Evolutionary conservation across 2,329 filamentous ascomycete genomes (phyloP), one percentile per base, ranked within the genome.

Genomic region (Penicillium decumbens): DNA sequence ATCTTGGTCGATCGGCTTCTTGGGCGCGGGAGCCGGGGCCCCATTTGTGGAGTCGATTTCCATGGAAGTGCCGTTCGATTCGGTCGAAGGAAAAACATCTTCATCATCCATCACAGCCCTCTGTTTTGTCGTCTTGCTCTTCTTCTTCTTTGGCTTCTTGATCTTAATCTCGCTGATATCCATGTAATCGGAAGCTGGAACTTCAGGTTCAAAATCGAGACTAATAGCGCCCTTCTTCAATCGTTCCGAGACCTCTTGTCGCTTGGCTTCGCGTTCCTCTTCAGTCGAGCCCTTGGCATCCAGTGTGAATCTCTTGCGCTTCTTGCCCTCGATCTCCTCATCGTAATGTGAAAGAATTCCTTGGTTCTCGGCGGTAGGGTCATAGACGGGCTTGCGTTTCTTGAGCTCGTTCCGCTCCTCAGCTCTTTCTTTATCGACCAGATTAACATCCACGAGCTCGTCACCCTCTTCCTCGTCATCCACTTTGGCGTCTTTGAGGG

Each of bases 271-370:
- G 15, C 80, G 74, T 41, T 85, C 76, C 58, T 88, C 84, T 12
- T 80, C 79, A 23, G 78, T 84, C 29, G 82, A 84, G 2, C 90
- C 91, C 53, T 84, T 80, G 2, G 84, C 84, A 67, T 95, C 89
- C 13, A 98, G 76, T 0, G 88, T 95, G 62, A 98, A 98, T 23
- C 81, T 80, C 67, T 95, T 95, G 48, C 80, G 76, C 73, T 95
- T 93, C 72, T 95, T 95, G 47, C 90, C 90, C 30, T 87, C 82
- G 45, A 96, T 95, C 64, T 95, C 92, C 56, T 97, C 93, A 61
- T 97, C 93, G 65, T 98, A 98, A 60, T 98, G 92, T 12, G 88
- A 82, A 37, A 98, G 74, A 23, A 98, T 83, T 15, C 79, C 79
- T 50, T 84, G 76, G 10, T 80, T 85, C 23, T 80, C 80, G 25